Conservation (phyloP, 164 flowering plant species). For the Dillenia suffruticosa region DNA sequence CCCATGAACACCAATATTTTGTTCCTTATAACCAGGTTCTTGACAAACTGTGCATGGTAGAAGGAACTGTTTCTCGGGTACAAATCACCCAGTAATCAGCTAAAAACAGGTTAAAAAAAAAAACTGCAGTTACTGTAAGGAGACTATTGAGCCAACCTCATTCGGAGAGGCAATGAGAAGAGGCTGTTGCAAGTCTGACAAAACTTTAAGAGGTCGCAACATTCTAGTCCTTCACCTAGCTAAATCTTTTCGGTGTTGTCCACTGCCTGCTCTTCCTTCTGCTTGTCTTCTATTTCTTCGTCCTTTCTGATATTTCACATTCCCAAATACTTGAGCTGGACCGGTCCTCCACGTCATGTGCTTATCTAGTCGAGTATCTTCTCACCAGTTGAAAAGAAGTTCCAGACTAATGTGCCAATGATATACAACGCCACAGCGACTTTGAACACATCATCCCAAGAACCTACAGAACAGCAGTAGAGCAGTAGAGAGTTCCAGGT, state of each 20-base stretch:
- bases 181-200: background rate
- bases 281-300: background rate
- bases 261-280: background rate
- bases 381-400: conserved; percentile 91
- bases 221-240: background rate
- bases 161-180: too few species aligned
- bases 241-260: background rate
- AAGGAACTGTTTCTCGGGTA: too few species aligned
- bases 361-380: conserved; percentile 67
- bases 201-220: background rate
- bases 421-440: conserved; percentile 82
- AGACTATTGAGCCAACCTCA: too few species aligned
- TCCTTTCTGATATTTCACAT: background rate
- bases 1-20: too few species aligned
- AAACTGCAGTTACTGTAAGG: too few species aligned
- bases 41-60: too few species aligned
- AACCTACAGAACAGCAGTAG: conserved; percentile 45
- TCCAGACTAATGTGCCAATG: conserved; percentile 93
- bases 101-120: too few species aligned
- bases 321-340: too few species aligned
- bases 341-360: too few species aligned
- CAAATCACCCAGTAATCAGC: too few species aligned
- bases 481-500: conserved; percentile 3
- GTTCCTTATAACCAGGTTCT: too few species aligned
- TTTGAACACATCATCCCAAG: conserved; percentile 97